Conservation (phyloP, 805 yeast genomes). For the Pichia cabralensis region DNA sequence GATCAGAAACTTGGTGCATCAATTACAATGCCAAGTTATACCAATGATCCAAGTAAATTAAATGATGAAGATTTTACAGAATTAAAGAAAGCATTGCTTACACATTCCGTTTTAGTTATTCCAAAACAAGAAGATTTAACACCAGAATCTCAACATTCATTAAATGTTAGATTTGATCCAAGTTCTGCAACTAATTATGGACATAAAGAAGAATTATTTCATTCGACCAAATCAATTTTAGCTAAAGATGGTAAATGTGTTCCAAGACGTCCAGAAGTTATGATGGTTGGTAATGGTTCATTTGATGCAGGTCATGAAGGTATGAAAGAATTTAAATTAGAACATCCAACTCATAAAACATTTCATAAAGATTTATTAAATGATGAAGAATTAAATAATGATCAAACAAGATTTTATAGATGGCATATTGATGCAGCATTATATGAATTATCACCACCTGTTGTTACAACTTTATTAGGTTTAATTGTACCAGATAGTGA, state of each 20-base stretch:
- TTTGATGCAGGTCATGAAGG: conserved; percentile 37
- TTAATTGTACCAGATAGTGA: conserved; percentile 64
- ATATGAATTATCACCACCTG: conserved; percentile 78
- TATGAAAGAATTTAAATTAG: conserved; percentile 44
- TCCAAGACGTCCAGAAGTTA: conserved; percentile 81
- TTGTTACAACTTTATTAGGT: conserved; percentile 76
- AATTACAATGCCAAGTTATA: conserved; percentile 53
- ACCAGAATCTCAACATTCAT: conserved; percentile 65
- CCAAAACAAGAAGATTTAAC: conserved; percentile 59
- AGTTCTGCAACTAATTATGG: conserved; percentile 64
- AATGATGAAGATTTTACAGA: conserved; percentile 53
- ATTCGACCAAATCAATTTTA: conserved; percentile 56
- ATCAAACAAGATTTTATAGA: conserved; percentile 75
- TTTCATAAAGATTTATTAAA: conserved; percentile 65
- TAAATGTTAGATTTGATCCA: conserved; percentile 75
- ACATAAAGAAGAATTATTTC: conserved; percentile 66
- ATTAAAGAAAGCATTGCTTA: conserved; percentile 55
- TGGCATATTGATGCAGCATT: conserved; percentile 93
- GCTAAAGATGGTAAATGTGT: conserved; percentile 74
- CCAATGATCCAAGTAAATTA: conserved; percentile 64
- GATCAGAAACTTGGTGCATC: conserved; percentile 60
- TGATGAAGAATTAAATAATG: conserved; percentile 49
- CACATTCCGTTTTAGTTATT: conserved; percentile 62
- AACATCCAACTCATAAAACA: conserved; percentile 76
- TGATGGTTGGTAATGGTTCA: conserved; percentile 76